Conservation (phyloP, 2,329 filamentous ascomycete species). For the Verticillium klebahnii region DNA sequence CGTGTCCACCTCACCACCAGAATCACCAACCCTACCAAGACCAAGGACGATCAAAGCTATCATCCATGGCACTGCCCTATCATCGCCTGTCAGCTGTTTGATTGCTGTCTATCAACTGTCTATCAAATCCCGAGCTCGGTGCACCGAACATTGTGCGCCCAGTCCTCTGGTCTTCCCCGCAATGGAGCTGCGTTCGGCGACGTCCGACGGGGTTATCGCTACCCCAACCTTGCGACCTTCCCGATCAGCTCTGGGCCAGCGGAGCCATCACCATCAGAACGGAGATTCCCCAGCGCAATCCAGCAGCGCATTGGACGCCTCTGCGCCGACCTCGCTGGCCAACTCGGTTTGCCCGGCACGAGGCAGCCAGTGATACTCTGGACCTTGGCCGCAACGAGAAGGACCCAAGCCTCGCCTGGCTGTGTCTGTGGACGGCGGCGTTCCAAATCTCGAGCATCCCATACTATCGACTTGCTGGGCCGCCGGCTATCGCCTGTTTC, state of each 20-base stretch:
- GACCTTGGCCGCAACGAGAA: not conserved
- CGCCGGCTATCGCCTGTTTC: not conserved
- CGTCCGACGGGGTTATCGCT: not conserved
- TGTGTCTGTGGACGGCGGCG: not conserved
- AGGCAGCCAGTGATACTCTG: not conserved
- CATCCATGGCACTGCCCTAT: not conserved
- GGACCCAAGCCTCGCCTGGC: not conserved
- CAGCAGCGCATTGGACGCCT: not conserved
- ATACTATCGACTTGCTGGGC: not conserved
- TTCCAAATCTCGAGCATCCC: not conserved
- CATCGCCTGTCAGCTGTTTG: not conserved
- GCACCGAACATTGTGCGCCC: not conserved
- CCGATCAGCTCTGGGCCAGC: not conserved
- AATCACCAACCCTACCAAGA: not conserved
- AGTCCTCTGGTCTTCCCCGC: not conserved
- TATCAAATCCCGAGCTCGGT: not conserved
- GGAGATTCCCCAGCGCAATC: not conserved
- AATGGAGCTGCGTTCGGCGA: not conserved
- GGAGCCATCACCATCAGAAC: not conserved
- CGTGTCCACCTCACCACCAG: not conserved
- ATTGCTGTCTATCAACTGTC: not conserved
- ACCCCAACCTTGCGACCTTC: not conserved
- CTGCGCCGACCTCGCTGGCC: not conserved
- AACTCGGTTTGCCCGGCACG: not conserved
- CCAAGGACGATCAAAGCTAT: not conserved